A percentile compares a stretch with the other conserved stretches of the same genome.
These are phyloP conservation scores for Orbilia quercus DNA, from an alignment of 2,329 filamentous ascomycete species.

Conservation along the genomic window DNA sequence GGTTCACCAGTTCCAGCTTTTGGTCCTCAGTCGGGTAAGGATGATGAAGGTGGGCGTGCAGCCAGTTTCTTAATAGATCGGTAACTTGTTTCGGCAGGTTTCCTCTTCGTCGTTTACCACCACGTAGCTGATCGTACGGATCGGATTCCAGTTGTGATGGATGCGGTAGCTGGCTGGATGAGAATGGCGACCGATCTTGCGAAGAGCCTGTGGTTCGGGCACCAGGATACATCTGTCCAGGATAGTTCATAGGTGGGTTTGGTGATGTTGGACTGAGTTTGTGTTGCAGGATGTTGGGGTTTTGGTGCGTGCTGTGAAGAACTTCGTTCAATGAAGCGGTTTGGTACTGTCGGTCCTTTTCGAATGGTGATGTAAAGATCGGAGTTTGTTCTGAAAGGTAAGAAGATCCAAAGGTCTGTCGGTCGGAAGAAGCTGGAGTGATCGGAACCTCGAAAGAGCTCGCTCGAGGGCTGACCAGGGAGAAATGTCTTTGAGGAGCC, in stretches of 20 bases:
- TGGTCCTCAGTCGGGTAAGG: constrained; percentile 90
- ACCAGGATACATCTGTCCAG: constrained; percentile 55
- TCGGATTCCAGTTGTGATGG: constrained; percentile 59
- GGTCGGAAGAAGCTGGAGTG: constrained; percentile 56
- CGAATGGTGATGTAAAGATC: constrained; percentile 52
- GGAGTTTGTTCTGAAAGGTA: constrained; percentile 47
- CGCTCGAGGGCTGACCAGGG: constrained; percentile 49
- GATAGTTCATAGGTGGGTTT: constrained; percentile 55
- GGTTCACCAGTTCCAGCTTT: constrained; percentile 81
- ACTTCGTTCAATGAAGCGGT: constrained; percentile 48
- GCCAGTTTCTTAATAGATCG: constrained; percentile 82
- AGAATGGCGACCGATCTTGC: constrained; percentile 59
- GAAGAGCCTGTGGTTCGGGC: constrained; percentile 42
- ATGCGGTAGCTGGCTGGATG: constrained; percentile 52
- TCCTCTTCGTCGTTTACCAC: constrained; percentile 72
- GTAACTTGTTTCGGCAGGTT: constrained; percentile 93
- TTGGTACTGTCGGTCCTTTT: constrained; percentile 54
- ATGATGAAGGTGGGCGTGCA: constrained; percentile 78
- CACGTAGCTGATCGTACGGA: constrained; percentile 60
- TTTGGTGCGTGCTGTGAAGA: constrained; percentile 51
- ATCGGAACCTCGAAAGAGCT: constrained; percentile 48
- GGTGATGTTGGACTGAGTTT: constrained; percentile 56
- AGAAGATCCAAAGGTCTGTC: constrained; percentile 39
- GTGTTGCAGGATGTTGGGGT: constrained; percentile 56
- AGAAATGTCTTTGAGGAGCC: constrained; percentile 45